Evolutionary conservation across 2,329 filamentous ascomycete species (phyloP).

Genomic region (Ophiostoma pallidulum): DNA sequence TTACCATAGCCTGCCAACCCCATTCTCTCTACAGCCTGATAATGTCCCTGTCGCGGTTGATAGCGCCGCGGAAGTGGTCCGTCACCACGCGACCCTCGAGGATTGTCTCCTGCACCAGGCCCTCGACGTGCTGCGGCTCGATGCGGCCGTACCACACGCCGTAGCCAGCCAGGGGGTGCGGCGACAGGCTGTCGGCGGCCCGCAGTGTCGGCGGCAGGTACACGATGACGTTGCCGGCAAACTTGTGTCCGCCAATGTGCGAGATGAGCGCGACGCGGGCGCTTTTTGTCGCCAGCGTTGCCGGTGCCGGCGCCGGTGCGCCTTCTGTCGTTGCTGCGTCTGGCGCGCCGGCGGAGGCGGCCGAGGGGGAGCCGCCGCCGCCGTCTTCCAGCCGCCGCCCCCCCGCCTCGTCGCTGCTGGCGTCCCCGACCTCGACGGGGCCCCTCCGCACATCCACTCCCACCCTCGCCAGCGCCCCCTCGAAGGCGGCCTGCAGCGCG

Average conservation of each 20-base stretch:
- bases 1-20: not conserved
- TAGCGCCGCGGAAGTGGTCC: conserved; percentile 64
- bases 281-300: conserved; percentile 18
- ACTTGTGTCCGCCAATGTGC: conserved; percentile 79
- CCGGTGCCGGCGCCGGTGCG: not conserved
- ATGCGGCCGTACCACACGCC: conserved; percentile 80
- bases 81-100: conserved; percentile 55
- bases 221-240: conserved; percentile 74
- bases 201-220: conserved; percentile 56
- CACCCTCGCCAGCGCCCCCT: conserved; percentile 41
- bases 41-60: conserved; percentile 46
- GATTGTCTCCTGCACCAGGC: conserved; percentile 63
- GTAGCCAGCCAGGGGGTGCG: conserved; percentile 55
- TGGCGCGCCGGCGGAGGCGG: no score
- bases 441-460: conserved; percentile 41
- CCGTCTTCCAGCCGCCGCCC: conserved; percentile 11
- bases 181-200: conserved; percentile 30
- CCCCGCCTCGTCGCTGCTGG: conserved; percentile 4
- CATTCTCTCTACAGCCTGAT: conserved; percentile 33
- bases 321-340: not conserved
- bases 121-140: conserved; percentile 65
- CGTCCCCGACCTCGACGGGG: conserved; percentile 30
- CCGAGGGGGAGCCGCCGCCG: no score
- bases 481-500: conserved; percentile 61
- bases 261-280: conserved; percentile 62